These are phyloP conservation scores for Colletotrichum lindemuthianum DNA, from an alignment of 2,329 filamentous ascomycete species.

Conservation along the genomic window DNA sequence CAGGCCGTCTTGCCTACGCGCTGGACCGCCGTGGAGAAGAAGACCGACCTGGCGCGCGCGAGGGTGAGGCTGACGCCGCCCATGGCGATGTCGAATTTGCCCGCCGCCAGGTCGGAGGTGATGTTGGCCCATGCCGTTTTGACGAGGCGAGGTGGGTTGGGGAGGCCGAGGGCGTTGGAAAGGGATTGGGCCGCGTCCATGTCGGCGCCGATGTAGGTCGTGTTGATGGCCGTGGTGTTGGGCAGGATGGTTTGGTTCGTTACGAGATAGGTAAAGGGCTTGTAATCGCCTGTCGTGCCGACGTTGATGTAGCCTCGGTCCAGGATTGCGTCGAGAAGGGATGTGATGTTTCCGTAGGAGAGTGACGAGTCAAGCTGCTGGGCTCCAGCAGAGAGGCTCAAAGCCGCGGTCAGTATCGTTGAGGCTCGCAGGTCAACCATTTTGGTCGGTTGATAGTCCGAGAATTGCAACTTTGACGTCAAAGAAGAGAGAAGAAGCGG, in stretches of 20 bases:
- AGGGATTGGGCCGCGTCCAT: constrained; percentile 34
- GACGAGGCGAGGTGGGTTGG: constrained; percentile 20
- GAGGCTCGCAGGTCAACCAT: constrained; percentile 6
- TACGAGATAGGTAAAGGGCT: constrained; percentile 34
- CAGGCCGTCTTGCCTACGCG: constrained; percentile 33
- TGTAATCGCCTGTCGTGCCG: constrained; percentile 34
- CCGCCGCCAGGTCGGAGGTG: constrained; percentile 24
- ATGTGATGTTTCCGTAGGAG: constrained; percentile 28
- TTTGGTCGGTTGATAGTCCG: background rate
- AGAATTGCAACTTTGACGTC: background rate
- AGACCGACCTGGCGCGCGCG: constrained; percentile 11
- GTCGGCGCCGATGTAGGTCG: constrained; percentile 34
- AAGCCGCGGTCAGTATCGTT: background rate
- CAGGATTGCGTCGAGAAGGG: constrained; percentile 27
- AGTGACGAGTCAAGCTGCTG: constrained; percentile 4
- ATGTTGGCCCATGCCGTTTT: constrained; percentile 29
- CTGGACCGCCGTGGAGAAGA: constrained; percentile 30
- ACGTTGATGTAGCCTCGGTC: constrained; percentile 32
- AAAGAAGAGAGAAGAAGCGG: background rate
- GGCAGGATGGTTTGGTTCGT: constrained; percentile 21
- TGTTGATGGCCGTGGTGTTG: constrained; percentile 21
- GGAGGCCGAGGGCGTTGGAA: constrained; percentile 33
- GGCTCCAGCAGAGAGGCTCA: background rate
- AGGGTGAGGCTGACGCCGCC: constrained; percentile 34
- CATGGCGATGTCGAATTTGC: constrained; percentile 34